Evolutionary conservation across 768 basidiomycete species (phyloP).

Genomic region (Xerocomus brunneocitrinus): DNA sequence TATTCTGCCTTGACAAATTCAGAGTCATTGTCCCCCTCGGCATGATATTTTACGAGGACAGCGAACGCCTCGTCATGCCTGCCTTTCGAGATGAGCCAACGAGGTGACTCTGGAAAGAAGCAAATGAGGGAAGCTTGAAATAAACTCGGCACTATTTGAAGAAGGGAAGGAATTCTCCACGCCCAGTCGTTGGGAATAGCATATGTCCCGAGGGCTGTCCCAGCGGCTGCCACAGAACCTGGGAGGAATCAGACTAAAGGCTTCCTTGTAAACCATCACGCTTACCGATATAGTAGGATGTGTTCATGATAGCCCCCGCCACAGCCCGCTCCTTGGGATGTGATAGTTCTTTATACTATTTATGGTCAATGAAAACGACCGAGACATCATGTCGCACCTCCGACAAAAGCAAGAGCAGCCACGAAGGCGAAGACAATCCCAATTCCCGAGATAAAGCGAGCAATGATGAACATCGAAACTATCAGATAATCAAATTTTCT

Average conservation of each 20-base stretch:
- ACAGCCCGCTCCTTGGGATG: conserved; percentile 11
- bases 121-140: conserved; percentile 53
- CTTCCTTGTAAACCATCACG: neutral
- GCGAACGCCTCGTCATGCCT: conserved; percentile 43
- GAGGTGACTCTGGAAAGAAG: conserved; percentile 60
- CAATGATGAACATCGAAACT: conserved; percentile 8
- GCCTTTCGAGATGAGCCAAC: conserved; percentile 58
- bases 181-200: conserved; percentile 52
- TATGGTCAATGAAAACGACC: neutral
- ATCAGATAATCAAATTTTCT: neutral
- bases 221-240: conserved; percentile 37
- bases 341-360: conserved; percentile 4
- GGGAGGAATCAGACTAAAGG: neutral
- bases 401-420: conserved; percentile 4
- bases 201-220: conserved; percentile 59
- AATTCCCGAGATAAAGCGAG: conserved; percentile 4
- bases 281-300: conserved; percentile 4
- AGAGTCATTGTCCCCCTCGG: conserved; percentile 46
- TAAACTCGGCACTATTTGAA: conserved; percentile 50
- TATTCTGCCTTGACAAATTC: conserved; percentile 58
- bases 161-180: conserved; percentile 58
- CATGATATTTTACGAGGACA: conserved; percentile 54
- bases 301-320: neutral
- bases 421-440: conserved; percentile 1
- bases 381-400: neutral